These are phyloP conservation scores for Trichoderma sp. DNA, from an alignment of 2,329 filamentous ascomycete species.

Conservation along the genomic window DNA sequence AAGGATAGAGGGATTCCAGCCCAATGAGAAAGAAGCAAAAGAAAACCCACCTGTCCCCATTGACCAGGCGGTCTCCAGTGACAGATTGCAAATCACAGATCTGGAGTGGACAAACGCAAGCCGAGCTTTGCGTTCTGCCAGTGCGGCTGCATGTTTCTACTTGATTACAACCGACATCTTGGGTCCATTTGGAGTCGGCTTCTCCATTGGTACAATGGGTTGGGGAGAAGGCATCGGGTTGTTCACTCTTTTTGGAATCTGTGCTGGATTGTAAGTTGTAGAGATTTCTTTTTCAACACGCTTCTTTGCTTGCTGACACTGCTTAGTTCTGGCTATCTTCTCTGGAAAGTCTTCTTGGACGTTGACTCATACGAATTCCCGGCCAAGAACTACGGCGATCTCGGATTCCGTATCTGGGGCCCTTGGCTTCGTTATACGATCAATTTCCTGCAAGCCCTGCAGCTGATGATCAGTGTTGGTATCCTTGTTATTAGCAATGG, in stretches of 20 bases:
- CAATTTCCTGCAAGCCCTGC: conserved; percentile 47
- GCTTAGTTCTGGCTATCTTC: conserved; percentile 41
- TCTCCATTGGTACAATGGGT: conserved; percentile 20
- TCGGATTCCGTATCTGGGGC: conserved; percentile 48
- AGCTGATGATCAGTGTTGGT: conserved; percentile 49
- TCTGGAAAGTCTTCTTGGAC: conserved; percentile 45
- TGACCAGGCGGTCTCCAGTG: not conserved
- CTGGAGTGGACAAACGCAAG: conserved; percentile 46
- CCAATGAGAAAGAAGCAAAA: not conserved
- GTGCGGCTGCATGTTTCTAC: conserved; percentile 21
- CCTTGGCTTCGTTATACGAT: conserved; percentile 42
- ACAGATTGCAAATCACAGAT: conserved; percentile 22
- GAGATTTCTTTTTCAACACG: too few relatives aligned
- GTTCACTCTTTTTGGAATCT: conserved; percentile 44
- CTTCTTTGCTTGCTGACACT: not conserved
- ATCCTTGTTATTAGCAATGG: conserved; percentile 52
- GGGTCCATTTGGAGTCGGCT: conserved; percentile 20
- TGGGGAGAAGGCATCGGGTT: conserved; percentile 42
- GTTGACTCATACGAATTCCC: conserved; percentile 40
- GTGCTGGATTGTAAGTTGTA: conserved; percentile 21
- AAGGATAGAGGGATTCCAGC: conserved; percentile 14
- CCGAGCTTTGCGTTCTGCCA: conserved; percentile 17
- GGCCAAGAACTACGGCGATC: conserved; percentile 45
- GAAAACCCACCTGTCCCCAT: not conserved
- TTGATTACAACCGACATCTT: conserved; percentile 22